phyloP scores from a whole-genome alignment of 768 basidiomycete species.

The Boletus vermiculosoides region DNA sequence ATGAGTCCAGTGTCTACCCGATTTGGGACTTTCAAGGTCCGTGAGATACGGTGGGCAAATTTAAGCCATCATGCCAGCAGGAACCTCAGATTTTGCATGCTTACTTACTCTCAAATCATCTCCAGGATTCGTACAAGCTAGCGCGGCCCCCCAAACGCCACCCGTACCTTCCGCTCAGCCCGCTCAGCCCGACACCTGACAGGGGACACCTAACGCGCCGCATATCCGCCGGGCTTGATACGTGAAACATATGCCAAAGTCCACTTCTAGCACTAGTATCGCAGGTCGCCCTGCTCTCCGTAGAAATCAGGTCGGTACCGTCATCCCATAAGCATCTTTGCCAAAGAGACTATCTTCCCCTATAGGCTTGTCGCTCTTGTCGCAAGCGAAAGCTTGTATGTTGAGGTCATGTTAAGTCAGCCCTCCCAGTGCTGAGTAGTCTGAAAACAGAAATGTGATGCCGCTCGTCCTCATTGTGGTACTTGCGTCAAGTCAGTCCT shows the following conservation, averaged over 20 bases:
- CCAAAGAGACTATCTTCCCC: neutral
- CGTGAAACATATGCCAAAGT: slow-evolving; percentile 61
- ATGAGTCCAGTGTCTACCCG: neutral
- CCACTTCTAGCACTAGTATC: slow-evolving; percentile 34
- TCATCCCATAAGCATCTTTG: slow-evolving; percentile 8
- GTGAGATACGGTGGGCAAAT: slow-evolving; percentile 21
- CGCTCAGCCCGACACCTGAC: neutral
- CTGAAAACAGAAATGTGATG: slow-evolving; percentile 75
- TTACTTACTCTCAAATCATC: neutral
- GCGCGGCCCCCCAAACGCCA: neutral
- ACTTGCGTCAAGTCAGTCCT: slow-evolving; percentile 78
- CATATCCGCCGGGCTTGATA: neutral
- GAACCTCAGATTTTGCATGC: neutral
- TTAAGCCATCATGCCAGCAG: slow-evolving; percentile 17
- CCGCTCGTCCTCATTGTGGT: slow-evolving; percentile 78
- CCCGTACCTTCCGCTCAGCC: neutral
- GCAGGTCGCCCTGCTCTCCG: slow-evolving; percentile 64
- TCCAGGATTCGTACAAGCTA: neutral
- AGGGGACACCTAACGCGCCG: slow-evolving; percentile 2
- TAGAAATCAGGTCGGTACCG: slow-evolving; percentile 63
- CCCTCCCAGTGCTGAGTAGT: slow-evolving; percentile 6
- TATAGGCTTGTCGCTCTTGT: slow-evolving; percentile 76
- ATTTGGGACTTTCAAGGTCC: slow-evolving; percentile 21
- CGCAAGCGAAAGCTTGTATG: slow-evolving; percentile 81
- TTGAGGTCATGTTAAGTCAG: slow-evolving; percentile 6